Conservation (phyloP, 2,329 filamentous ascomycete species). For the Lecanicillium sp. region DNA sequence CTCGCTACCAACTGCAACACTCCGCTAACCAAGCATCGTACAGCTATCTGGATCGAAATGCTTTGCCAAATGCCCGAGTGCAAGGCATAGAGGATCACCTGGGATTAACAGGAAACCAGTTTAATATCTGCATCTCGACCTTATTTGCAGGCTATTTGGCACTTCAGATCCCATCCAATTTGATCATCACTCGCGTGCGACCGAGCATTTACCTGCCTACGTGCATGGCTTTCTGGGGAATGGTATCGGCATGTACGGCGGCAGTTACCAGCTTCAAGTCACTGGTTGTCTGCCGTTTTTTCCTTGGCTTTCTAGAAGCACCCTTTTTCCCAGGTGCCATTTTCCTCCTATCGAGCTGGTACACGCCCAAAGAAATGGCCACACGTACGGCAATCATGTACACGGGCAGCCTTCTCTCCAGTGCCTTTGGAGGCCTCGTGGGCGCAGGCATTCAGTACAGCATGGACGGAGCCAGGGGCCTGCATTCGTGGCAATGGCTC, state of each 20-base stretch:
- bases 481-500: slow-evolving; percentile 59
- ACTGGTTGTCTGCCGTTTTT: slow-evolving; percentile 41
- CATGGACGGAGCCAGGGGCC: slow-evolving; percentile 34
- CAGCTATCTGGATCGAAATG: slow-evolving; percentile 42
- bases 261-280: slow-evolving; percentile 36
- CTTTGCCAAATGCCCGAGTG: slow-evolving; percentile 34
- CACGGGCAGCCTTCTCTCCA: slow-evolving; percentile 51
- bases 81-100: slow-evolving; percentile 52
- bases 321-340: slow-evolving; percentile 46
- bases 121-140: slow-evolving; percentile 52
- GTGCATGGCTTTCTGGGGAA: slow-evolving; percentile 38
- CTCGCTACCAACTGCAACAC: not conserved
- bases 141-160: slow-evolving; percentile 58
- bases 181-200: slow-evolving; percentile 47
- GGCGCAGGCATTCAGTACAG: slow-evolving; percentile 43
- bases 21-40: not conserved
- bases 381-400: slow-evolving; percentile 52
- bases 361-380: slow-evolving; percentile 42
- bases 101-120: slow-evolving; percentile 48
- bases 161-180: slow-evolving; percentile 57
- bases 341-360: slow-evolving; percentile 42
- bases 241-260: slow-evolving; percentile 40
- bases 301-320: slow-evolving; percentile 40
- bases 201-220: slow-evolving; percentile 48
- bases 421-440: slow-evolving; percentile 45